A percentile compares a stretch with the other conserved stretches of the same genome.
phyloP scores from a whole-genome alignment of 1,284 basidiomycete species.

The Takashimella tepidaria region DNA sequence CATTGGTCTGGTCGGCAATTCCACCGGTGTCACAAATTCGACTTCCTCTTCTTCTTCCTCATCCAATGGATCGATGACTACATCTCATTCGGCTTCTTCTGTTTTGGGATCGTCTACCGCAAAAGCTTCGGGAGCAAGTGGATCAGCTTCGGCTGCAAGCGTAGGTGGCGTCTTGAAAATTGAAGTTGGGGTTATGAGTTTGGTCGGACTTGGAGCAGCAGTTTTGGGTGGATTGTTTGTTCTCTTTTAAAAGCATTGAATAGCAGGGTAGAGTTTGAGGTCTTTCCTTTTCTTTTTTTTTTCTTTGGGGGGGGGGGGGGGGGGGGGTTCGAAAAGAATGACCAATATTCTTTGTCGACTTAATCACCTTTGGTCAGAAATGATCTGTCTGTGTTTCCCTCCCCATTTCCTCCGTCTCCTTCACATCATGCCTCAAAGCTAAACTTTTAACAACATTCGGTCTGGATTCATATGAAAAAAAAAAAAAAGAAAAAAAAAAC shows the following conservation, averaged over 20 bases:
- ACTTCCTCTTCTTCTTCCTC: neutral
- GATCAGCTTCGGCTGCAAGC: neutral
- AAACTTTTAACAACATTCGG: no score
- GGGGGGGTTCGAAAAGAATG: no score
- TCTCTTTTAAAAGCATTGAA: neutral
- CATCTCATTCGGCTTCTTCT: neutral
- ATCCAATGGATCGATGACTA: neutral
- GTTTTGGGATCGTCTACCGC: neutral
- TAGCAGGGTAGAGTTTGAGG: neutral
- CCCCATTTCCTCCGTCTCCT: no score
- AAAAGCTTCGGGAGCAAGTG: neutral
- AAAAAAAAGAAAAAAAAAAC: no score
- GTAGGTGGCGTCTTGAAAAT: neutral
- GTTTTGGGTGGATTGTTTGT: neutral
- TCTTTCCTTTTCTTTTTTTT: no score
- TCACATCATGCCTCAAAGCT: no score
- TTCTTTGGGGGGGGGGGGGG: no score
- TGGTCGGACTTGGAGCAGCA: neutral
- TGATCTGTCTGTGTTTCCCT: no score
- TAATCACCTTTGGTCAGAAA: no score
- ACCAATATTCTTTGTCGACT: no score
- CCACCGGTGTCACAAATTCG: neutral
- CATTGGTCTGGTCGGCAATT: slow-evolving; percentile 39
- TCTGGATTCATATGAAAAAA: no score
- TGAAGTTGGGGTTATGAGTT: neutral